Conservation (phyloP, 768 basidiomycete species). For the Russula foetens region DNA sequence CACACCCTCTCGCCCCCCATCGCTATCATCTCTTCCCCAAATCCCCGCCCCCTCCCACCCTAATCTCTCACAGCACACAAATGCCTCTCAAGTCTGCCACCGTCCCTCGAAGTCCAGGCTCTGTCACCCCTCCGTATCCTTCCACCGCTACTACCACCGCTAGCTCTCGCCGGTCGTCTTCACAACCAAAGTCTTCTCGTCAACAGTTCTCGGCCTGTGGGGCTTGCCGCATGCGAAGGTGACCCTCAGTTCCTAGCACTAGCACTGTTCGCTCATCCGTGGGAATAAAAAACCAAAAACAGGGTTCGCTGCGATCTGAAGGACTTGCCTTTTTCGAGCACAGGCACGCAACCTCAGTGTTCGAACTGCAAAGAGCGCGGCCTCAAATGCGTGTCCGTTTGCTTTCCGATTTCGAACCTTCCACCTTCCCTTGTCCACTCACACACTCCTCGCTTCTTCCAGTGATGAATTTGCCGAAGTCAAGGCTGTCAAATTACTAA, state of each 20-base stretch:
- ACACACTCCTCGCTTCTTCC: conserved; percentile 16
- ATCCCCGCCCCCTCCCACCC: not conserved
- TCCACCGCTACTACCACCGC: conserved; percentile 27
- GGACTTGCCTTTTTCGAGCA: conserved; percentile 53
- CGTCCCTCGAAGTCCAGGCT: conserved; percentile 23
- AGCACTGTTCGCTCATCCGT: conserved; percentile 2
- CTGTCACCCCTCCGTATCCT: conserved; percentile 26
- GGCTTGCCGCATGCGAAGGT: conserved; percentile 87
- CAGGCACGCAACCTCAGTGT: conserved; percentile 44
- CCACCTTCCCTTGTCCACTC: not conserved
- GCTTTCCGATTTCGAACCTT: not conserved
- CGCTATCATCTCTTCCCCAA: conserved; percentile 18
- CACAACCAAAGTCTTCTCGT: conserved; percentile 63
- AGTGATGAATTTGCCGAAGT: conserved; percentile 91
- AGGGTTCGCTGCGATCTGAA: conserved; percentile 94
- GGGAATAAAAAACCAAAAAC: conserved; percentile 10
- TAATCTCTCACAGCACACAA: not conserved
- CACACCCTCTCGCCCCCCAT: conserved; percentile 10
- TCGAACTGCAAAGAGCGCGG: conserved; percentile 87
- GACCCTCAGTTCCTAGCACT: not conserved
- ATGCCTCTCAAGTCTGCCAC: conserved; percentile 24
- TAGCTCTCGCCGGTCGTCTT: conserved; percentile 24
- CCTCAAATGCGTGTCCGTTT: conserved; percentile 85
- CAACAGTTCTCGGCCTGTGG: conserved; percentile 93
- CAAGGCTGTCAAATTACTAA: conserved; percentile 79